These are phyloP conservation scores for Fulvia fulva DNA, from an alignment of 2,329 filamentous ascomycete species.

Conservation along the genomic window DNA sequence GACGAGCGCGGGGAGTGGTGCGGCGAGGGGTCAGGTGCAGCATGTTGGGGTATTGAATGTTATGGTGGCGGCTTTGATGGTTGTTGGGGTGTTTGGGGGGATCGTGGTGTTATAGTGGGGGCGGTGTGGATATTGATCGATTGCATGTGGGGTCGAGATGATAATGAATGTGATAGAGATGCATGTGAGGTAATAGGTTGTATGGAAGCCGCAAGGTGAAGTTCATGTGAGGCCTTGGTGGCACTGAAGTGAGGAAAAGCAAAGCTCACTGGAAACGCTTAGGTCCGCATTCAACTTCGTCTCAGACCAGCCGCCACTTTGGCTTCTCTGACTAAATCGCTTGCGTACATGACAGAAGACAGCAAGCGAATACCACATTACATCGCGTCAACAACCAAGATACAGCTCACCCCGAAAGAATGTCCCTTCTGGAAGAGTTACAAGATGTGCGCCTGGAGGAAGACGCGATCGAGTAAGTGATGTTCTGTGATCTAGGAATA, in stretches of 20 bases:
- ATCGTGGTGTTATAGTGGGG: constrained; percentile 1
- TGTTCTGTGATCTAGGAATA: too few species aligned
- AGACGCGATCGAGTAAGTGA: background rate
- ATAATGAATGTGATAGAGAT: background rate
- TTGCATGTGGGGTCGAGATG: background rate
- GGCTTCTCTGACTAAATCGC: background rate
- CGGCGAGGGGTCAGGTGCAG: background rate
- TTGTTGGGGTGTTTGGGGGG: background rate
- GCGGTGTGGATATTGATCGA: background rate
- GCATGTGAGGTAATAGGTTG: background rate
- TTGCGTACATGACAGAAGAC: background rate
- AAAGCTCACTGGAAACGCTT: background rate
- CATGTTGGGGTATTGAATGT: background rate
- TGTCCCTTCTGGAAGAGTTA: too few species aligned
- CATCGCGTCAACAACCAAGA: too few species aligned
- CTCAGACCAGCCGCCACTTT: too few species aligned
- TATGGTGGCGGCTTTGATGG: background rate
- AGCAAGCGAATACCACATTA: too few species aligned
- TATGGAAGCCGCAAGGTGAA: too few species aligned
- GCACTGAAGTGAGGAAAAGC: background rate
- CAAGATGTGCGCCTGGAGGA: too few species aligned
- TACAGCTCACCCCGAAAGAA: too few species aligned
- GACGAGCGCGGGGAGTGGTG: background rate
- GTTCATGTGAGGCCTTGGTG: background rate
- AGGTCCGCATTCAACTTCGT: background rate